phyloP scores from a whole-genome alignment of 495 filamentous ascomycete genomes.

The Amphirosellinia nigrospora region DNA sequence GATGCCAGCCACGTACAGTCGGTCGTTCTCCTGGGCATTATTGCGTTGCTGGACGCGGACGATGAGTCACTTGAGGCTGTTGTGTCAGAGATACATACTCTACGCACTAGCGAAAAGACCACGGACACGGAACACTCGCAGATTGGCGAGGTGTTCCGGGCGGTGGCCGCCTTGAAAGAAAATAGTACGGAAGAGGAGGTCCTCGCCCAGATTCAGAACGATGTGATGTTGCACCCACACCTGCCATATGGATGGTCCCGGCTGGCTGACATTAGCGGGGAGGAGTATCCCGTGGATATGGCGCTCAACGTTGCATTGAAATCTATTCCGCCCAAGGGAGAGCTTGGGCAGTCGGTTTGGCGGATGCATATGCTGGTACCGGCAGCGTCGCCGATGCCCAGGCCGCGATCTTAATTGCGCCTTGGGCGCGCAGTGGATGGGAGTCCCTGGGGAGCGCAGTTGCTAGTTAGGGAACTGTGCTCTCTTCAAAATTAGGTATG shows the following conservation, averaged over 20 bases:
- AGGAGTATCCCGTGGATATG: slow-evolving; percentile 74
- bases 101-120: slow-evolving; percentile 66
- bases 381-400: slow-evolving; percentile 74
- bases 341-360: slow-evolving; percentile 71
- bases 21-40: slow-evolving; percentile 77
- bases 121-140: slow-evolving; percentile 51
- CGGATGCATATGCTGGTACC: slow-evolving; percentile 77
- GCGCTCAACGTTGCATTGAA: slow-evolving; percentile 78
- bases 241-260: slow-evolving; percentile 79
- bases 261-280: slow-evolving; percentile 58
- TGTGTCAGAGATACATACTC: slow-evolving; percentile 70
- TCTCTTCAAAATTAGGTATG: background rate
- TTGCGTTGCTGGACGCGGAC: slow-evolving; percentile 81
- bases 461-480: slow-evolving; percentile 27
- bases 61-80: slow-evolving; percentile 81
- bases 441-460: slow-evolving; percentile 43
- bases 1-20: slow-evolving; percentile 77
- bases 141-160: slow-evolving; percentile 53
- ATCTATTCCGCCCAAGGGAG: slow-evolving; percentile 71
- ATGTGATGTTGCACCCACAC: slow-evolving; percentile 79
- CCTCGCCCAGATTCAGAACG: slow-evolving; percentile 64
- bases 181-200: slow-evolving; percentile 40
- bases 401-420: slow-evolving; percentile 77
- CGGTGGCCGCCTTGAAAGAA: slow-evolving; percentile 47
- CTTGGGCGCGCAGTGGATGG: slow-evolving; percentile 77